These are phyloP conservation scores for Neurospora sp. DNA, from an alignment of 495 filamentous ascomycete species.

Conservation along the genomic window DNA sequence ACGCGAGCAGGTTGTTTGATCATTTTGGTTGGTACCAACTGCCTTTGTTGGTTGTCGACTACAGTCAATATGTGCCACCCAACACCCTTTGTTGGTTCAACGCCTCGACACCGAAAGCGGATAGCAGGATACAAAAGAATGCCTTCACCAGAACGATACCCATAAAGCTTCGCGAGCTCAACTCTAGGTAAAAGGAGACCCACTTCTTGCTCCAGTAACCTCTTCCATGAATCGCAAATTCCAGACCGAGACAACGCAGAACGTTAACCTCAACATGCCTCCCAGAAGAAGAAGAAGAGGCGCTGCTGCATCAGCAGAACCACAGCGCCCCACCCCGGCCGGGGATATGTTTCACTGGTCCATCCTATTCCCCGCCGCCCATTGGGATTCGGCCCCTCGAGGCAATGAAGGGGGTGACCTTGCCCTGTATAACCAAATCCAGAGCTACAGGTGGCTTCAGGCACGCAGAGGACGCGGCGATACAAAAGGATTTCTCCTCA, in stretches of 20 bases:
- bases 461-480: background rate
- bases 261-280: background rate
- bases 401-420: background rate
- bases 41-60: background rate
- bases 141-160: background rate
- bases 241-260: background rate
- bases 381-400: background rate
- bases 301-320: background rate
- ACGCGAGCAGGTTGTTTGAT: background rate
- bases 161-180: background rate
- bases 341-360: background rate
- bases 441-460: background rate
- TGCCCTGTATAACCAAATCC: background rate
- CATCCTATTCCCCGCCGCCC: background rate
- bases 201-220: background rate
- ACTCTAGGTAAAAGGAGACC: background rate
- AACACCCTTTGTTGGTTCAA: background rate
- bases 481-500: slow-evolving; percentile 2
- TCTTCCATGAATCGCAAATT: background rate
- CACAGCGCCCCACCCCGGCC: background rate
- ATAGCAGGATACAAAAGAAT: background rate
- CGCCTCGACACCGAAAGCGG: background rate
- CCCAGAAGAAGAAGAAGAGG: background rate
- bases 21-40: background rate
- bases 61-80: background rate